These are phyloP conservation scores for Tubosaeta sp. DNA, from an alignment of 768 basidiomycete species.

Conservation along the genomic window DNA sequence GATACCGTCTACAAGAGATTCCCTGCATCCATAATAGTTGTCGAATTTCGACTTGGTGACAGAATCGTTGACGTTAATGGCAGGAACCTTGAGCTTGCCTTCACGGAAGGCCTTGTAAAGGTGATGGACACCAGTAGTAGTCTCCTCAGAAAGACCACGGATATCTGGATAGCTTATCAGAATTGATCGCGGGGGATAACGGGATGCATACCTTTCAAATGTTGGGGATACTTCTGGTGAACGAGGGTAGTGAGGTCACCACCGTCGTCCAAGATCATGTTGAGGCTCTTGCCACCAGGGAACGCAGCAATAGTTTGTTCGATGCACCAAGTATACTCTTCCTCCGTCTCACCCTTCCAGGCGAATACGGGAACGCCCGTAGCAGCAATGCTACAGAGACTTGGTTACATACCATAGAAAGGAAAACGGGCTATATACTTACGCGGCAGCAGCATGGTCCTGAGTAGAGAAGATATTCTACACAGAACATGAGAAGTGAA, in stretches of 20 bases:
- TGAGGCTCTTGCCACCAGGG: slow-evolving; percentile 74
- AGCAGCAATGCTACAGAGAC: slow-evolving; percentile 72
- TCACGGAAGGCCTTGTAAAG: slow-evolving; percentile 97
- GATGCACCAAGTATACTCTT: slow-evolving; percentile 98
- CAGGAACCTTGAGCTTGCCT: slow-evolving; percentile 92
- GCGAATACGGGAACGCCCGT: slow-evolving; percentile 98
- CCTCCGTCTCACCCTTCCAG: slow-evolving; percentile 99
- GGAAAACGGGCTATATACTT: slow-evolving; percentile 28
- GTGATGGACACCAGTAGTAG: slow-evolving; percentile 99
- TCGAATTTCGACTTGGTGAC: slow-evolving; percentile 99
- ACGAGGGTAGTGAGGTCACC: slow-evolving; percentile 94
- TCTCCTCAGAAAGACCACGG: slow-evolving; percentile 96
- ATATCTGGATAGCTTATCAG: slow-evolving; percentile 48
- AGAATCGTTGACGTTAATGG: slow-evolving; percentile 99
- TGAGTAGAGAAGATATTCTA: slow-evolving; percentile 99
- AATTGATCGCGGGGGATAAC: background rate
- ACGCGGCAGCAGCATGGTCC: slow-evolving; percentile 98
- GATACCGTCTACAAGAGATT: slow-evolving; percentile 99
- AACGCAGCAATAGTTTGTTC: slow-evolving; percentile 93
- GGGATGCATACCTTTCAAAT: slow-evolving; percentile 55
- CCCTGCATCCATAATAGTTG: slow-evolving; percentile 98
- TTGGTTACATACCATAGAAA: slow-evolving; percentile 1
- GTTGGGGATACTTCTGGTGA: slow-evolving; percentile 95
- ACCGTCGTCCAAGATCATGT: slow-evolving; percentile 99
- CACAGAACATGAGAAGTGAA: slow-evolving; percentile 4